A percentile compares a stretch with the other conserved stretches of the same genome.
Evolutionary conservation across 192 early-diverging fungal genomes (phyloP).

Genomic region (Mortierella antarctica): DNA sequence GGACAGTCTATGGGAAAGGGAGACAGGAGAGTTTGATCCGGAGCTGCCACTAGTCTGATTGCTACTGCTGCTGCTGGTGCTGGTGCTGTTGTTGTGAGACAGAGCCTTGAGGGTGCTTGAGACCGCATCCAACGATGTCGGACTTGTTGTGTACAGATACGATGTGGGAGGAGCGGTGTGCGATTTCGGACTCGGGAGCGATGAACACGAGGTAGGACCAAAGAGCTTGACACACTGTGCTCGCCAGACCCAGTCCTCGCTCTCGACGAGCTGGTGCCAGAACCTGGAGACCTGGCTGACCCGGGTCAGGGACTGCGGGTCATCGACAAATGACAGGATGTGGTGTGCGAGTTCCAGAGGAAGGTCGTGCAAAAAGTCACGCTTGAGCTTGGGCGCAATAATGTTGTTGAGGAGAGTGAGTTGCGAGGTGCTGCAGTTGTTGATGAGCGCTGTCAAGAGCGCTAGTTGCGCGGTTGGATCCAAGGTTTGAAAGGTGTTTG

Average conservation of each 20-base stretch:
- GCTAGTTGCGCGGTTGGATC: slow-evolving; percentile 36
- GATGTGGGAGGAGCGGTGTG: slow-evolving; percentile 24
- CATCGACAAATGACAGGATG: slow-evolving; percentile 88
- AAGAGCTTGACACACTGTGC: slow-evolving; percentile 42
- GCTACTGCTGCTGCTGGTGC: background rate
- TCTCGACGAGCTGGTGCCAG: slow-evolving; percentile 66
- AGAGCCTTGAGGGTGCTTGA: slow-evolving; percentile 45
- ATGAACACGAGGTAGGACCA: slow-evolving; percentile 44
- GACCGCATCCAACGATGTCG: slow-evolving; percentile 39
- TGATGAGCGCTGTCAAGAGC: slow-evolving; percentile 59
- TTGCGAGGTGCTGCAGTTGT: slow-evolving; percentile 60
- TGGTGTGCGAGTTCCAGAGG: slow-evolving; percentile 82
- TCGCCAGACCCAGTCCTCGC: slow-evolving; percentile 57
- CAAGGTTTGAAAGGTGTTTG: slow-evolving; percentile 52
- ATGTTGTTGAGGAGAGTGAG: slow-evolving; percentile 60
- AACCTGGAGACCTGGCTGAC: slow-evolving; percentile 77
- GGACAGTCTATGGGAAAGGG: slow-evolving; percentile 8
- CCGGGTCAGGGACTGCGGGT: slow-evolving; percentile 78
- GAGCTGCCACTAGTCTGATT: slow-evolving; percentile 5
- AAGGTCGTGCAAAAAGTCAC: slow-evolving; percentile 88
- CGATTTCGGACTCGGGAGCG: slow-evolving; percentile 42
- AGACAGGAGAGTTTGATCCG: background rate
- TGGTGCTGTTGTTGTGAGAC: slow-evolving; percentile 4
- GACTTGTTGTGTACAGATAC: slow-evolving; percentile 40
- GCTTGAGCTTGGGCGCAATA: slow-evolving; percentile 76